Evolutionary conservation across 2,329 filamentous ascomycete species (phyloP).

Genomic region (Coleophoma crateriformis): DNA sequence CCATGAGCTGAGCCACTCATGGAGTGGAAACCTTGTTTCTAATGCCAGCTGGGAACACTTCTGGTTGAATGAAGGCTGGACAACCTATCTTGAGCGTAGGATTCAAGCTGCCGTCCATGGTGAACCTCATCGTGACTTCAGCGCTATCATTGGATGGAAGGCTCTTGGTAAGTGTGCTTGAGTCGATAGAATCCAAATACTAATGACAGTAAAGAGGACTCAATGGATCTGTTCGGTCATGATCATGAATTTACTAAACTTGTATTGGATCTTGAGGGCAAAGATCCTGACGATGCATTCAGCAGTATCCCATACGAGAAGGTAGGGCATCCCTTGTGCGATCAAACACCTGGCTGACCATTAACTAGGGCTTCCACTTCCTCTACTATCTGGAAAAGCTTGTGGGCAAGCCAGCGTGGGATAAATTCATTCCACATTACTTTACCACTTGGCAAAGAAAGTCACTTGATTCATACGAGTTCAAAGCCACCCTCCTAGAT

Average conservation of each 20-base stretch:
- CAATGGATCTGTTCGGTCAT: constrained; percentile 70
- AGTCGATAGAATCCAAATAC: not conserved
- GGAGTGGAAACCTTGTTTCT: constrained; percentile 83
- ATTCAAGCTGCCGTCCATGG: constrained; percentile 75
- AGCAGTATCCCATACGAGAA: constrained; percentile 93
- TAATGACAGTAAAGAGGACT: constrained; percentile 50
- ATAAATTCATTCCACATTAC: constrained; percentile 94
- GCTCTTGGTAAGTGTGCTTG: constrained; percentile 32
- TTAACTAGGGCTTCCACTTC: constrained; percentile 70
- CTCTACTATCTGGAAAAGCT: constrained; percentile 85
- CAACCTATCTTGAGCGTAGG: constrained; percentile 85
- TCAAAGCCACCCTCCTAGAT: constrained; percentile 79
- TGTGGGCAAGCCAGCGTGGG: constrained; percentile 80
- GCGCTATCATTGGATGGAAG: constrained; percentile 94
- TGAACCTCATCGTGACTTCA: constrained; percentile 84
- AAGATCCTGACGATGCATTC: constrained; percentile 95
- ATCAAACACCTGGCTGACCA: not conserved
- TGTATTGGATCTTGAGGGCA: constrained; percentile 77
- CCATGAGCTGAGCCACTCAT: constrained; percentile 72
- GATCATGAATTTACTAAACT: constrained; percentile 93
- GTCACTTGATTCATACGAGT: constrained; percentile 89
- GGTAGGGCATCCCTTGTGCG: constrained; percentile 4
- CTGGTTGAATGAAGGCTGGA: constrained; percentile 81
- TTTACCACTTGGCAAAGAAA: constrained; percentile 80
- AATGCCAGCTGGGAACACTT: constrained; percentile 79